Evolutionary conservation across 129 eudicot species (phyloP).

Genomic region (Deinandra increscens): DNA sequence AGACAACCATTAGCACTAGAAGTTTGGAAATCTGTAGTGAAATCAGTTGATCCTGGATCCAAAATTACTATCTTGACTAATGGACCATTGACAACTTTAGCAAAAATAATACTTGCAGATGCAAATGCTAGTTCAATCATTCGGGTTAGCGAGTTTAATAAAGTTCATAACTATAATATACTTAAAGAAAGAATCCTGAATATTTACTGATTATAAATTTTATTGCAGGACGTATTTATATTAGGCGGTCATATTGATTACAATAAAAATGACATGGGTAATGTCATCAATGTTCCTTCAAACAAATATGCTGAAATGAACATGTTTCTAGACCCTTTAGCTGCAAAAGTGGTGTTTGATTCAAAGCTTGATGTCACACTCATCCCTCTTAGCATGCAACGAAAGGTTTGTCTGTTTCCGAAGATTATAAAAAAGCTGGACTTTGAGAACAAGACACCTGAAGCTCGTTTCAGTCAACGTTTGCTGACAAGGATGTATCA

Average conservation of each 20-base stretch:
- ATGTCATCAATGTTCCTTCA: constrained; percentile 60
- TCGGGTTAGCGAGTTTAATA: constrained; percentile 44
- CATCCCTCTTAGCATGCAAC: constrained; percentile 56
- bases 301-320: constrained; percentile 68
- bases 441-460: constrained; percentile 47
- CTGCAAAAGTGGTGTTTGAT: constrained; percentile 65
- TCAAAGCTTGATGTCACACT: constrained; percentile 56
- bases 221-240: constrained; percentile 61
- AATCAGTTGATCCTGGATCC: constrained; percentile 45
- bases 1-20: constrained; percentile 70
- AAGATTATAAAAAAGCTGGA: constrained; percentile 34
- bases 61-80: constrained; percentile 64
- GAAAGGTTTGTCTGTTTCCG: constrained; percentile 40
- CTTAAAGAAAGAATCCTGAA: background rate
- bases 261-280: constrained; percentile 41
- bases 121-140: constrained; percentile 43
- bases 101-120: constrained; percentile 56
- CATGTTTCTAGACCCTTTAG: constrained; percentile 79
- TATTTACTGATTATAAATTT: background rate
- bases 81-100: constrained; percentile 79
- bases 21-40: constrained; percentile 58
- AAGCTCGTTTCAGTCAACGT: constrained; percentile 46
- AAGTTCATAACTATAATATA: background rate
- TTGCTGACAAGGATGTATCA: constrained; percentile 43
- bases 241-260: constrained; percentile 66